Percentiles rank a stretch among this genome's conserved stretches.
These are phyloP conservation scores for Hippophae rhamnoides DNA, from an alignment of 306 rosid genomes.

Conservation along the genomic window DNA sequence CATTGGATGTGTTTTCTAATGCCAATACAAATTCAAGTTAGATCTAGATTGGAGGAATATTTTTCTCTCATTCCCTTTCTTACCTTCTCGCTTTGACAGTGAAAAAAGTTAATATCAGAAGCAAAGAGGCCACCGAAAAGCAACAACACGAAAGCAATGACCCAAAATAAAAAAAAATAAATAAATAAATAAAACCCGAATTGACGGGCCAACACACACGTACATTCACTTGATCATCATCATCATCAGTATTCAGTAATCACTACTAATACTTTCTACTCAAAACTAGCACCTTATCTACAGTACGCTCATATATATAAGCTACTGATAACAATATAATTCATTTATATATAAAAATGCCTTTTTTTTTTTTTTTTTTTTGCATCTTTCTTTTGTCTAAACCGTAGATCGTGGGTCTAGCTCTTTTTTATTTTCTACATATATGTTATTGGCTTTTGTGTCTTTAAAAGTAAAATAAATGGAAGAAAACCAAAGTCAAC, in stretches of 20 bases:
- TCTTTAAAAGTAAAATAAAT: conserved; percentile 16
- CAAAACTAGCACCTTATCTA: conserved; percentile 7
- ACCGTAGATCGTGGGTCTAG: too few relatives aligned
- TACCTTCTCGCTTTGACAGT: conserved; percentile 26
- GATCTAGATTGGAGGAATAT: conserved; percentile 63
- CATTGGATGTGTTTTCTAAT: not conserved
- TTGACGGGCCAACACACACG: conserved; percentile 78
- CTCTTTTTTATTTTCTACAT: too few relatives aligned
- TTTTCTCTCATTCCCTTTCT: conserved; percentile 19
- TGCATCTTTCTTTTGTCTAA: too few relatives aligned
- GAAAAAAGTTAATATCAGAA: conserved; percentile 40
- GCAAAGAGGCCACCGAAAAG: conserved; percentile 93
- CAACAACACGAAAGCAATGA: conserved; percentile 60
- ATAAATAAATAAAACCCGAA: conserved; percentile 52
- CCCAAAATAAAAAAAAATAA: too few relatives aligned
- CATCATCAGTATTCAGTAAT: too few relatives aligned
- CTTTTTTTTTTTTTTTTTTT: too few relatives aligned
- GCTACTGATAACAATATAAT: too few relatives aligned
- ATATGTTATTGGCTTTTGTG: not conserved
- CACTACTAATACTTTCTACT: too few relatives aligned
- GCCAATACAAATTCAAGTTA: conserved; percentile 38
- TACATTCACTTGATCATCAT: conserved; percentile 21
- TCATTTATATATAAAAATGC: too few relatives aligned
- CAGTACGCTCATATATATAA: conserved; percentile 13
- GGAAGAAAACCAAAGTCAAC: conserved; percentile 68